Conservation (phyloP, 495 filamentous ascomycete species). For the Haplographium delicatum region DNA sequence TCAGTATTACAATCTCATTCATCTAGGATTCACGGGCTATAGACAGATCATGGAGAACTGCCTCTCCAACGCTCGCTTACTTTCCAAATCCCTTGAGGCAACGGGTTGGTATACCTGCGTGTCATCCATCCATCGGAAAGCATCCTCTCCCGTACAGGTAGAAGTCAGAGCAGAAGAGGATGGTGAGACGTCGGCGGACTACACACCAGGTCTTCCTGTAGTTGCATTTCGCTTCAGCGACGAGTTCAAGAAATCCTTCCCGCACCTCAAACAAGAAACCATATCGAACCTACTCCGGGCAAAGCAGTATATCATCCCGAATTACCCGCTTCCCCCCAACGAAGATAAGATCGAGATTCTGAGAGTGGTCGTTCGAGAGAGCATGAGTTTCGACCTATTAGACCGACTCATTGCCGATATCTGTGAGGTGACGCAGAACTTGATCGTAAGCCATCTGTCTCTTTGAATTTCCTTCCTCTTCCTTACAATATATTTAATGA, state of each 20-base stretch:
- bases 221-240: constrained; percentile 64
- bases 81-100: constrained; percentile 63
- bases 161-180: constrained; percentile 30
- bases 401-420: constrained; percentile 56
- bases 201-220: constrained; percentile 64
- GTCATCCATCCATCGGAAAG: constrained; percentile 55
- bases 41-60: constrained; percentile 64
- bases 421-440: constrained; percentile 47
- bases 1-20: constrained; percentile 75
- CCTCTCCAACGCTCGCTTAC: constrained; percentile 60
- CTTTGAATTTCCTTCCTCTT: not conserved
- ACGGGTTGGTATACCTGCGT: constrained; percentile 67
- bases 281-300: constrained; percentile 61
- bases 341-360: constrained; percentile 62
- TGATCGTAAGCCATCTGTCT: constrained; percentile 36
- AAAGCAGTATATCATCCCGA: constrained; percentile 73
- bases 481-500: not conserved
- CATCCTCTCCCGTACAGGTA: constrained; percentile 28
- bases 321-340: constrained; percentile 64
- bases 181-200: constrained; percentile 55
- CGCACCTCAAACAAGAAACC: constrained; percentile 60
- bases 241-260: constrained; percentile 55
- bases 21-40: constrained; percentile 65
- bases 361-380: constrained; percentile 63
- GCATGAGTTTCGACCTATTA: constrained; percentile 62